phyloP scores from a whole-genome alignment of 148 eudicot species.

The Rhododendron griersonianum region DNA sequence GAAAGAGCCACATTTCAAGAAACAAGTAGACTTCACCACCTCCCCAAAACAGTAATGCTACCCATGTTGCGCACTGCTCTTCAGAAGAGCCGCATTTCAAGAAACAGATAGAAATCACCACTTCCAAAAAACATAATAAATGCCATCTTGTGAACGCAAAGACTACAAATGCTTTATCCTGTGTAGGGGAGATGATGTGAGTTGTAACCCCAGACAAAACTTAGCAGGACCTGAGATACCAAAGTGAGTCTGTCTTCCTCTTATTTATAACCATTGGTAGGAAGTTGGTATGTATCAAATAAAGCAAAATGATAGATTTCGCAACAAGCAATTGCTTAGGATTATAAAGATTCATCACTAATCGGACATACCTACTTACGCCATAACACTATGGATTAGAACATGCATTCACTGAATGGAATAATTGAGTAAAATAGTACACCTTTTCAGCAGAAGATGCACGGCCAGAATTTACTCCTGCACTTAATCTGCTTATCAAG shows the following conservation, averaged over 20 bases:
- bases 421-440: neutral
- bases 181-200: neutral
- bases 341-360: neutral
- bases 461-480: slow-evolving; percentile 80
- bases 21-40: neutral
- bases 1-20: neutral
- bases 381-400: neutral
- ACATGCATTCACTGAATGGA: neutral
- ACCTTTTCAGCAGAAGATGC: slow-evolving; percentile 97
- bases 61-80: neutral
- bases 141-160: neutral
- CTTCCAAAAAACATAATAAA: neutral
- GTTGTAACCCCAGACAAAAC: neutral
- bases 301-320: neutral
- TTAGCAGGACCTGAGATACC: slow-evolving; percentile 1
- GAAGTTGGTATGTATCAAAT: neutral
- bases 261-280: neutral
- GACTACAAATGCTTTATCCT: neutral
- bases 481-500: slow-evolving; percentile 65
- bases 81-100: neutral
- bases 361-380: neutral
- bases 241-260: neutral
- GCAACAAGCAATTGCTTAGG: neutral
- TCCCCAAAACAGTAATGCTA: neutral
- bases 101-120: neutral